These are phyloP conservation scores for Mytilinidion resinicola DNA, from an alignment of 495 filamentous ascomycete species.

Conservation along the genomic window DNA sequence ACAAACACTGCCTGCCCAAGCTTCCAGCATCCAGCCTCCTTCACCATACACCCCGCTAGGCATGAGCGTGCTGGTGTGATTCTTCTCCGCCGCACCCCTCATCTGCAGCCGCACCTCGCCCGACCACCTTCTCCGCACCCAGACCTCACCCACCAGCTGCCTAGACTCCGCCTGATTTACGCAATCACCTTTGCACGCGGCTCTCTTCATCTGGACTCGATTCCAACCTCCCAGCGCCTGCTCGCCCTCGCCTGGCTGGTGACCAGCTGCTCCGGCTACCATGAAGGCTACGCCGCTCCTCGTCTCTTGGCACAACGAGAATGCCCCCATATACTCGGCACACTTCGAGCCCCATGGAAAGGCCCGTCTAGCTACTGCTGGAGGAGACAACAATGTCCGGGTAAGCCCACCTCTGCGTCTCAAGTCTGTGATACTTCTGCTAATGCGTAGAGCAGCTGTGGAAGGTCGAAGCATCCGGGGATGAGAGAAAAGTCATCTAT, in stretches of 20 bases:
- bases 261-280: constrained; percentile 23
- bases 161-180: not conserved
- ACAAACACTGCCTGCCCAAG: not conserved
- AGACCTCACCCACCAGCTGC: not conserved
- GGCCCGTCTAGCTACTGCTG: constrained; percentile 84
- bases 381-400: constrained; percentile 95
- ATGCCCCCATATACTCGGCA: constrained; percentile 87
- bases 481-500: constrained; percentile 82
- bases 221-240: not conserved
- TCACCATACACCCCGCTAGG: not conserved
- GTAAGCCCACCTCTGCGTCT: constrained; percentile 45
- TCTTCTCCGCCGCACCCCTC: not conserved
- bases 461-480: constrained; percentile 81
- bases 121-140: not conserved
- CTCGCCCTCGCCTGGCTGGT: not conserved
- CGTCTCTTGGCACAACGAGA: constrained; percentile 91
- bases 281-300: constrained; percentile 89
- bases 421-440: constrained; percentile 20
- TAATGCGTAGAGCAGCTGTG: constrained; percentile 58
- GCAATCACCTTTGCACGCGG: not conserved
- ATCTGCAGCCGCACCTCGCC: not conserved
- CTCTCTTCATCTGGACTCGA: not conserved
- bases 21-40: not conserved
- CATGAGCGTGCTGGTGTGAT: not conserved
- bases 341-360: constrained; percentile 95